Evolutionary conservation across 1,284 basidiomycete genomes (phyloP).

Genomic region (Apiotrichum laibachii): DNA sequence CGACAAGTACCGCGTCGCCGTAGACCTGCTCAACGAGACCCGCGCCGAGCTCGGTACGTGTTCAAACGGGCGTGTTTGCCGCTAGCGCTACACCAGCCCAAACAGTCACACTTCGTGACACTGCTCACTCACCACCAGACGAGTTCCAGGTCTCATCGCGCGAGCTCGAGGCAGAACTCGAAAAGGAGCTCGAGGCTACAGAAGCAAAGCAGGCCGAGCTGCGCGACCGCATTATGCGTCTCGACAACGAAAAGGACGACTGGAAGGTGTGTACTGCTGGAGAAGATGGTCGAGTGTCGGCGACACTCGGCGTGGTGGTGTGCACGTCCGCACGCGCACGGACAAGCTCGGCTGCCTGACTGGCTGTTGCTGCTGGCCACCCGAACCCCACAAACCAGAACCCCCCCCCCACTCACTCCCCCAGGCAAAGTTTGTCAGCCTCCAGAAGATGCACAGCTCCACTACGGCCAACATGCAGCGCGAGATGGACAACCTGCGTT

Average conservation of each 20-base stretch:
- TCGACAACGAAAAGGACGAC: constrained; percentile 78
- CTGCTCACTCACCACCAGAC: constrained; percentile 51
- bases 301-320: too few species aligned
- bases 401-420: not conserved
- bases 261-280: constrained; percentile 70
- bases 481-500: constrained; percentile 74
- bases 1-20: constrained; percentile 76
- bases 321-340: too few species aligned
- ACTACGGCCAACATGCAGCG: constrained; percentile 61
- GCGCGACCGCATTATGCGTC: constrained; percentile 66
- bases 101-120: too few species aligned
- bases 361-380: too few species aligned
- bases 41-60: constrained; percentile 65
- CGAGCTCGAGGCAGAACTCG: constrained; percentile 88
- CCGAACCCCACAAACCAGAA: not conserved
- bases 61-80: not conserved
- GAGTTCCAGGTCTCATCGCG: constrained; percentile 88
- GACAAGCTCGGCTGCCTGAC: too few species aligned
- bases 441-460: constrained; percentile 85
- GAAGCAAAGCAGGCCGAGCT: constrained; percentile 82
- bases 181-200: constrained; percentile 79
- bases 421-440: constrained; percentile 79
- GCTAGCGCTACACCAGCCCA: not conserved
- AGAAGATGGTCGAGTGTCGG: not conserved
- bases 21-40: constrained; percentile 80